Evolutionary conservation across 495 filamentous ascomycete species (phyloP), one percentile per base, ranked within the genome.

Genomic region (Viridothelium virens): DNA sequence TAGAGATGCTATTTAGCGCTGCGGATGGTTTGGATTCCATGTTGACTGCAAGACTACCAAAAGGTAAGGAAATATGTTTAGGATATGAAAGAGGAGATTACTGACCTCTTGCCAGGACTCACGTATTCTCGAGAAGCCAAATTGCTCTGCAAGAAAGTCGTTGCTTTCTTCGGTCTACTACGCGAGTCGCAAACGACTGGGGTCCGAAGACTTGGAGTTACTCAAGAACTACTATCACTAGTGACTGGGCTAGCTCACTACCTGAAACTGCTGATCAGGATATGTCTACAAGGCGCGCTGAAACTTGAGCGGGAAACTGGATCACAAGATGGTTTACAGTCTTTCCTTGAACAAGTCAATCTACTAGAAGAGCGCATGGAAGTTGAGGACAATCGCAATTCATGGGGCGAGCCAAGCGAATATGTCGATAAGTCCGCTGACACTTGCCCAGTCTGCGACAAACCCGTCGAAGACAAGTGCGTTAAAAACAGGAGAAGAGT

Each of bases 211-310:
- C 84, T 97, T 11, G 95, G 95, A 47, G 95, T 99, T 39, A 99
- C 95, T 14, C 95, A 99, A 76, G 95, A 97, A 73, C 82, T 99
- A 33, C 80, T 99, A 14, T 93, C 91, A 11, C 82, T 99, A 14
- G 95, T 99, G 59, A 99, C 95, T 12, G 93, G 95, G 31, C 85
- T 99, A 38, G 95, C 95, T 16, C 95, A 99, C 78, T 99, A 99
- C 73, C 84, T 99, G 31, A 99, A 99, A 75, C 90, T 99, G 62
- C 84, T 99, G 61, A 97, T 99, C 69, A 86, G 95, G 25, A 99
- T 97, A 66, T 95, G 93, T 71, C 82, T 99, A 7, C 95, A 97
- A 74, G 95, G 95, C 53, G 85, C 94, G 11, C 81, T 99, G 46
- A 92, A 89, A 74, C 84, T 97, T 47, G 95, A 99, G 77, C 86